phyloP scores from a whole-genome alignment of 139 green algal genomes.

The Pseudopediastrum boryanum region DNA sequence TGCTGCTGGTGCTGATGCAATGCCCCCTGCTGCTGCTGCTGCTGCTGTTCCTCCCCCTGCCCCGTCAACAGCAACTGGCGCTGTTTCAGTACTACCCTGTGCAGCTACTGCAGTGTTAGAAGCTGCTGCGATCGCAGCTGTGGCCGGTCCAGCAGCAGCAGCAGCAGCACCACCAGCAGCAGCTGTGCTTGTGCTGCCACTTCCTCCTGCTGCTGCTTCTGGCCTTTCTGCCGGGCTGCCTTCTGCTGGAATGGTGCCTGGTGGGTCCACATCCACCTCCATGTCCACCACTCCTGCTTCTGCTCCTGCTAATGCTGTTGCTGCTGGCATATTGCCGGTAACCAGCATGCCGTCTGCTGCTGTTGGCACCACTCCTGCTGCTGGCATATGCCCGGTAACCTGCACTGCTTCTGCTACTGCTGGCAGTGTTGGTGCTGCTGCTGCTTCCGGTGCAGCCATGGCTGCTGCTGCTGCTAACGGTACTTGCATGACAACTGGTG shows the following conservation, averaged over 20 bases:
- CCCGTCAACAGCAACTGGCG: background rate
- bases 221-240: background rate
- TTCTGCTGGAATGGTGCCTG: background rate
- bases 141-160: background rate
- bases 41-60: background rate
- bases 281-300: background rate
- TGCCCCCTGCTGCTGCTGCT: background rate
- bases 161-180: too few species aligned
- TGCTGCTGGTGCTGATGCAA: background rate
- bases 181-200: background rate
- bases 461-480: too few species aligned
- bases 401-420: too few species aligned
- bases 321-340: background rate
- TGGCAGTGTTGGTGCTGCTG: too few species aligned
- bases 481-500: too few species aligned
- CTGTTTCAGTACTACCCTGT: background rate
- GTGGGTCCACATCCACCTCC: background rate
- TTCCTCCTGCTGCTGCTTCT: background rate
- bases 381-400: too few species aligned
- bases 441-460: too few species aligned
- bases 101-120: background rate
- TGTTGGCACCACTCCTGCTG: too few species aligned
- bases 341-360: too few species aligned
- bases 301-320: background rate
- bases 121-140: background rate